A percentile compares a stretch with the other conserved stretches of the same genome.
These are phyloP conservation scores for Planoprotostelium fungivorum DNA, from an alignment of 78 protist species.

Conservation along the genomic window DNA sequence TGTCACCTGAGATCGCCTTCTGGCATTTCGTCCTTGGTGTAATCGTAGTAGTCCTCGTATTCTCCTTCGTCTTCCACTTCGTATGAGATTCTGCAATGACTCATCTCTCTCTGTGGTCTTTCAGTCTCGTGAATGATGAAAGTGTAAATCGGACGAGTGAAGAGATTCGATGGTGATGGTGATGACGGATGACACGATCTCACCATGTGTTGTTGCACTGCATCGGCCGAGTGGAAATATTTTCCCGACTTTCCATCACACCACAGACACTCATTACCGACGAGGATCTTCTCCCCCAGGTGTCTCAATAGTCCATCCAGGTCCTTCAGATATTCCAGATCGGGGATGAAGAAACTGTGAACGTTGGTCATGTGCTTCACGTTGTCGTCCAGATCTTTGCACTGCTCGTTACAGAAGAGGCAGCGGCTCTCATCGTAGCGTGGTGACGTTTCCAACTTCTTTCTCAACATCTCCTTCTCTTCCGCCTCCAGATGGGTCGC, in stretches of 20 bases:
- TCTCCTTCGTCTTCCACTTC: constrained; percentile 47
- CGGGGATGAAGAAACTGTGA: constrained; percentile 85
- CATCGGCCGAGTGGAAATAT: constrained; percentile 33
- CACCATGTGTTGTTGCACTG: constrained; percentile 75
- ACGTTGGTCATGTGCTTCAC: constrained; percentile 66
- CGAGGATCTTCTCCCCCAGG: constrained; percentile 56
- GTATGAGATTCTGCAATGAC: constrained; percentile 45
- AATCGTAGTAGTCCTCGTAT: constrained; percentile 72
- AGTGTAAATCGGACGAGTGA: too few relatives aligned
- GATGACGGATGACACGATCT: too few relatives aligned
- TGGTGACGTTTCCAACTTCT: background rate
- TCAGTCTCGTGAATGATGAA: background rate
- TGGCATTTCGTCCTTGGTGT: constrained; percentile 10
- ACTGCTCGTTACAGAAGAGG: background rate
- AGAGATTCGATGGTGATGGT: too few relatives aligned
- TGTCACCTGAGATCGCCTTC: constrained; percentile 8
- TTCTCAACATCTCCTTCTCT: background rate
- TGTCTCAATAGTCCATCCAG: constrained; percentile 63
- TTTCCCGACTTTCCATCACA: constrained; percentile 70
- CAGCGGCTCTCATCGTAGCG: background rate
- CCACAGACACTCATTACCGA: constrained; percentile 70
- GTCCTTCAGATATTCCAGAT: constrained; percentile 72
- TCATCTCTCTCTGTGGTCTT: constrained; percentile 11
- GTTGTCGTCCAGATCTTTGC: constrained; percentile 8
- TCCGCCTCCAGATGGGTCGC: background rate